These are phyloP conservation scores for Cladorrhinum sp. DNA, from an alignment of 2,329 filamentous ascomycete species.

Conservation along the genomic window DNA sequence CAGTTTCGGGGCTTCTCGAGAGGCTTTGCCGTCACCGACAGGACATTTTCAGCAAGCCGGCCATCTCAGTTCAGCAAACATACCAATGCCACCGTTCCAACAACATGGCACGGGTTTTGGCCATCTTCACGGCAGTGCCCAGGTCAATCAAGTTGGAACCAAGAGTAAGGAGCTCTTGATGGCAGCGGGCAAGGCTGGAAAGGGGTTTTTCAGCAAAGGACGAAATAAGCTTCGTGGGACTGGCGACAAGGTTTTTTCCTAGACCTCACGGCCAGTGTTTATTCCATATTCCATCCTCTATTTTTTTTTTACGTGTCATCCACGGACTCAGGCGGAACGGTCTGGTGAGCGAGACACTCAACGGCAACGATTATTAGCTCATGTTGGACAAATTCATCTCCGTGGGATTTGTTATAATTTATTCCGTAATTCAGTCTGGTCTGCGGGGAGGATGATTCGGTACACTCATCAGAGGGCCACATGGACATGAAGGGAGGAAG, in stretches of 20 bases:
- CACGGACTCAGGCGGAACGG: not conserved
- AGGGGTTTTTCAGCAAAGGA: conserved; percentile 86
- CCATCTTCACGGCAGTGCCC: conserved; percentile 41
- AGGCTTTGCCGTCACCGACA: conserved; percentile 24
- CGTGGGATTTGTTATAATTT: not conserved
- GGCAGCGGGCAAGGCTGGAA: conserved; percentile 82
- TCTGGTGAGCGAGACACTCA: not conserved
- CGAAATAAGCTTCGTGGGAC: conserved; percentile 74
- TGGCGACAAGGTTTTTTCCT: conserved; percentile 86
- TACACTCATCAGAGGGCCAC: not conserved
- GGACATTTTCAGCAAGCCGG: conserved; percentile 17
- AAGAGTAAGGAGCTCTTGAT: conserved; percentile 89
- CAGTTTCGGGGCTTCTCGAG: conserved; percentile 22
- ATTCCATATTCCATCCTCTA: no score
- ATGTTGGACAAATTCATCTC: not conserved
- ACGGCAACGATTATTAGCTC: not conserved
- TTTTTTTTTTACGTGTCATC: no score
- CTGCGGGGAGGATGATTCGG: not conserved
- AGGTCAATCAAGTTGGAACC: conserved; percentile 61
- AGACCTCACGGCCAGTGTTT: conserved; percentile 31
- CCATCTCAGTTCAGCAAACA: conserved; percentile 26
- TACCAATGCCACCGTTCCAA: conserved; percentile 37
- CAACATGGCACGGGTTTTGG: conserved; percentile 47
- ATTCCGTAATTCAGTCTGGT: not conserved
- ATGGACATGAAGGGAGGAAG: not conserved